Evolutionary conservation across 345 rosid species (phyloP), one percentile per base, ranked within the genome.

Genomic region (Gossypium herbaceum): DNA sequence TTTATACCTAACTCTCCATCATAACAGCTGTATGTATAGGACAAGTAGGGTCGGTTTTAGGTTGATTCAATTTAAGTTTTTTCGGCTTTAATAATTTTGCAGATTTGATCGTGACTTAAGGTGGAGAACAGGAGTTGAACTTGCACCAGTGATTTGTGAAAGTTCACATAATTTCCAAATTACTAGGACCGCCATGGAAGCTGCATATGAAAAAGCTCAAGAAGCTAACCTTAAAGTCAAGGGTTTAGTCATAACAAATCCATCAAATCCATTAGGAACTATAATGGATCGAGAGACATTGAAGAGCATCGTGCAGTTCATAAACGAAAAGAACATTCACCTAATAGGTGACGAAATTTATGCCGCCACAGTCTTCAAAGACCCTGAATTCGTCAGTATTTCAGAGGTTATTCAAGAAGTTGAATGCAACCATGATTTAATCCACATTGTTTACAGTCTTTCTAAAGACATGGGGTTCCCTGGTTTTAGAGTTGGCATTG

Each of bases 391-490:
- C 67, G 75, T 87, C 3, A 88, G 99, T 79, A 77, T 95, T 7
- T 75, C 97, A 0, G 94, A 95, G 80, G 80, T 93, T 12, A 81
- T 95, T 2, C 86, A 88, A 47, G 93, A 87, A 73, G 59, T 62
- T 0, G 59, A 76, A 19, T 87, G 86, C 77, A 80, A 95, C 75
- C 86, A 71, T 0, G 79, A 91, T 71, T 86, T 95, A 43, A 71
- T 95, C 22, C 98, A 93, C 77, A 79, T 95, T 22, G 89, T 95
- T 2, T 89, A 95, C 56, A 95, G 98, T 65, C 86, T 93, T 16
- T 95, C 99, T 0, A 95, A 95, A 79, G 98, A 90, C 83, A 82
- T 95, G 97, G 97, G 99, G 7, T 80, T 95, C 15, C 96, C 99
- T 0, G 99, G 99, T 20, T 89, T 93, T 52, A 82, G 98, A 56